phyloP scores from a whole-genome alignment of 1,284 basidiomycete genomes.

The Mycena citricolor region DNA sequence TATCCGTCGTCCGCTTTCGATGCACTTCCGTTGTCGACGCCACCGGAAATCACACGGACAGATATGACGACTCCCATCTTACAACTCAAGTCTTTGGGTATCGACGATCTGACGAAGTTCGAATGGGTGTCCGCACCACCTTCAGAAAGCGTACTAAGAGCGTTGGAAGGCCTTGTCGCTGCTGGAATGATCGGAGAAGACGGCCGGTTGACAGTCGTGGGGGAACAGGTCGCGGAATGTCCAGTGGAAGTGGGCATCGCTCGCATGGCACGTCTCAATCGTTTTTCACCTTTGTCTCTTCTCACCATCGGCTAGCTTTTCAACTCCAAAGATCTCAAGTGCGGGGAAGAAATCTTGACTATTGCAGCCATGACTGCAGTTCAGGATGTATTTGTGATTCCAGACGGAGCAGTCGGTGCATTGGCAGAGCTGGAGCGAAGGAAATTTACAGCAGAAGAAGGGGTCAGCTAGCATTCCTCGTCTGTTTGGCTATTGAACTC shows the following conservation, averaged over 20 bases:
- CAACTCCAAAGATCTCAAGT: conserved; percentile 78
- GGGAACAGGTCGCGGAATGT: conserved; percentile 75
- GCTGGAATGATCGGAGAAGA: conserved; percentile 74
- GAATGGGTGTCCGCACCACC: conserved; percentile 92
- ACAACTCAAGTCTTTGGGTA: conserved; percentile 91
- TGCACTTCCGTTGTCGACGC: conserved; percentile 63
- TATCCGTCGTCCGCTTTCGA: conserved; percentile 71
- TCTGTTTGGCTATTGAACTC: conserved; percentile 1
- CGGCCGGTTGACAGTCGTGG: conserved; percentile 63
- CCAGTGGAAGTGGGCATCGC: conserved; percentile 76
- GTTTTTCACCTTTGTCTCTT: conserved; percentile 17
- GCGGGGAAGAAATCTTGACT: conserved; percentile 91
- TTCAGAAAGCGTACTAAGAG: conserved; percentile 80
- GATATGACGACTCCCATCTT: conserved; percentile 89
- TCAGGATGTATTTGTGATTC: conserved; percentile 88
- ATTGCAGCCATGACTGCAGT: conserved; percentile 95
- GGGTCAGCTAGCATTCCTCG: conserved; percentile 51
- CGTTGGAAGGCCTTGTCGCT: conserved; percentile 71
- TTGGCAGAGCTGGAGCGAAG: conserved; percentile 87
- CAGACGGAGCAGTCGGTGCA: conserved; percentile 81
- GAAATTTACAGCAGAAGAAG: conserved; percentile 97
- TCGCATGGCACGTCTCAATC: conserved; percentile 56
- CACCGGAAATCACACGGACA: conserved; percentile 87
- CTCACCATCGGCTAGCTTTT: conserved; percentile 66
- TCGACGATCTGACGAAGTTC: conserved; percentile 95